Evolutionary conservation across 108 stramenopile genomes (phyloP).

Genomic region (Skeletonema potamos): DNA sequence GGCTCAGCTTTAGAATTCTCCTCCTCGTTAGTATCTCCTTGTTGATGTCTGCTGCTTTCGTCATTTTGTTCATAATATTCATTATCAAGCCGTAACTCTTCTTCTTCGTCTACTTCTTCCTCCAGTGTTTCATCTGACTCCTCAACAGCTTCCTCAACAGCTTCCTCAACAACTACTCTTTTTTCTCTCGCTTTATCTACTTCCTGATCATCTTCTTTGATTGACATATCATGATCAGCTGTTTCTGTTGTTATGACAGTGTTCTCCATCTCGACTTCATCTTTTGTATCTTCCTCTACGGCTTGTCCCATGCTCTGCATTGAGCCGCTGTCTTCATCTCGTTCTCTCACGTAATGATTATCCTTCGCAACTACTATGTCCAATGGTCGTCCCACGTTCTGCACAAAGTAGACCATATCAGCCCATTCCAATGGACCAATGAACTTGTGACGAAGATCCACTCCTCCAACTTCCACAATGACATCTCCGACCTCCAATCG

Average conservation of each 20-base stretch:
- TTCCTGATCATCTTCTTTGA: neutral
- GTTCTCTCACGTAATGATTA: slow-evolving; percentile 12
- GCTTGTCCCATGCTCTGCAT: neutral
- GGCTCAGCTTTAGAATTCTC: neutral
- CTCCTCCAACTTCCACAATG: slow-evolving; percentile 83
- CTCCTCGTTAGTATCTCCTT: neutral
- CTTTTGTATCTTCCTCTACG: neutral
- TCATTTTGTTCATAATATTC: neutral
- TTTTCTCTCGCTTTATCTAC: neutral
- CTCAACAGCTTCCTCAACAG: neutral
- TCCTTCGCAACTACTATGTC: slow-evolving; percentile 46
- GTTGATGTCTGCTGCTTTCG: neutral
- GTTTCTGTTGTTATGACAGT: neutral
- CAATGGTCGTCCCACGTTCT: slow-evolving; percentile 37
- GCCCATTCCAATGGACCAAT: slow-evolving; percentile 44
- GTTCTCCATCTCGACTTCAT: neutral
- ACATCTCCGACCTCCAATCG: slow-evolving; percentile 69
- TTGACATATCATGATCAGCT: neutral
- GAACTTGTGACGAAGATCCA: slow-evolving; percentile 59
- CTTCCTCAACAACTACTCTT: neutral
- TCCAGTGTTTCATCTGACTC: neutral
- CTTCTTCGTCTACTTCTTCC: neutral
- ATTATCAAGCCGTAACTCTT: neutral
- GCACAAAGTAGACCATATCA: slow-evolving; percentile 51
- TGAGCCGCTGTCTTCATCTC: neutral